Conservation (phyloP, 2,329 filamentous ascomycete genomes). For the Talaromyces sp. region DNA sequence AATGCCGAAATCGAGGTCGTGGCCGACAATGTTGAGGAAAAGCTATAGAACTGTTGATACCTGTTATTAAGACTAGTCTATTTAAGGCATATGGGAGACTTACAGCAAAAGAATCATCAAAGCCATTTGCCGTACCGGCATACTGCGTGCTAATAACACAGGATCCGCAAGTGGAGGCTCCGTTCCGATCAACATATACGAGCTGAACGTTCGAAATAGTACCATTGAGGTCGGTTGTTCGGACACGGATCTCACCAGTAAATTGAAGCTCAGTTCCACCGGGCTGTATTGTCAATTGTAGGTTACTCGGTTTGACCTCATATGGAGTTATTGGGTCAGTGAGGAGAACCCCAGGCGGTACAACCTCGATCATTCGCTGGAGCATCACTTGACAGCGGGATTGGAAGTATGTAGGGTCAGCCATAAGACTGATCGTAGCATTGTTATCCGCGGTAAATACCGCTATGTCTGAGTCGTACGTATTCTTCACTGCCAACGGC, state of each 20-base stretch:
- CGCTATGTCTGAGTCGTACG: constrained; percentile 10
- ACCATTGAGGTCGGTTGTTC: constrained; percentile 10
- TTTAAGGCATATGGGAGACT: not conserved
- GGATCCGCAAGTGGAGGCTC: constrained; percentile 6
- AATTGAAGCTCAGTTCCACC: constrained; percentile 13
- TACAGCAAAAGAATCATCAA: constrained; percentile 14
- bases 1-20: constrained; percentile 11
- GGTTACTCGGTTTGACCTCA: constrained; percentile 15
- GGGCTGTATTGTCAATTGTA: constrained; percentile 14
- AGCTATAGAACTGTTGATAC: constrained; percentile 13
- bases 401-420: constrained; percentile 12
- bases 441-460: constrained; percentile 13
- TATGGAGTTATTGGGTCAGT: constrained; percentile 15
- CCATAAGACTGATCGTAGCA: constrained; percentile 9
- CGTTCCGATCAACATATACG: constrained; percentile 13
- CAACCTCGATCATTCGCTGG: constrained; percentile 16
- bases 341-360: constrained; percentile 11
- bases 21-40: constrained; percentile 5
- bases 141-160: constrained; percentile 12
- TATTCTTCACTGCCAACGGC: constrained; percentile 9
- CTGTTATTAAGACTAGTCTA: not conserved
- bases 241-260: constrained; percentile 11
- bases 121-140: constrained; percentile 10
- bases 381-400: constrained; percentile 15
- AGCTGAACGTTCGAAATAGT: constrained; percentile 14